Percentiles rank a stretch among this genome's conserved stretches.
Conservation (phyloP, 805 yeast species). For the Yamadazyma sp. region DNA sequence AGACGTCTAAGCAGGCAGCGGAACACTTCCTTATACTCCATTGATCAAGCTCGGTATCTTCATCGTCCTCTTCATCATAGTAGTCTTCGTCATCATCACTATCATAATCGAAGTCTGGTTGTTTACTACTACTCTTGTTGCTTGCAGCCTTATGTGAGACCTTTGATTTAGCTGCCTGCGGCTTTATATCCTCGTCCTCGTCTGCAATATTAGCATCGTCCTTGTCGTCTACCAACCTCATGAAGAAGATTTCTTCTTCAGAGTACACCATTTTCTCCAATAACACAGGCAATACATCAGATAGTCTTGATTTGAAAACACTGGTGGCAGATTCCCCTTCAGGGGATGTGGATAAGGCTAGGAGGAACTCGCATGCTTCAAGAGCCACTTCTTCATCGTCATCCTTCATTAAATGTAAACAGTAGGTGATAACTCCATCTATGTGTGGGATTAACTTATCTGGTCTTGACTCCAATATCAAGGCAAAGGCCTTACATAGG, state of each 20-base stretch:
- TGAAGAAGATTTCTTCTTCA: constrained; percentile 69
- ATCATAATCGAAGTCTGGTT: constrained; percentile 15
- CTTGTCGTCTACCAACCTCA: constrained; percentile 63
- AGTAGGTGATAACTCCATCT: constrained; percentile 81
- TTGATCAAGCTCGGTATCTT: constrained; percentile 68
- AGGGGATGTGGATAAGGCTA: constrained; percentile 70
- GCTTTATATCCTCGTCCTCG: constrained; percentile 83
- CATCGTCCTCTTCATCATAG: constrained; percentile 50
- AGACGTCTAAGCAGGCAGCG: constrained; percentile 86
- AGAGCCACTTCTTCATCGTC: constrained; percentile 72
- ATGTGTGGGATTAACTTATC: constrained; percentile 79
- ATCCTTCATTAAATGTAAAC: constrained; percentile 72
- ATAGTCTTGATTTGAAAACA: constrained; percentile 57
- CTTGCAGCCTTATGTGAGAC: constrained; percentile 31
- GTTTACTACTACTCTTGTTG: constrained; percentile 9
- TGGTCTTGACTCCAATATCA: constrained; percentile 72
- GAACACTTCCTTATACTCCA: constrained; percentile 95
- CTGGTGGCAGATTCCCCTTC: constrained; percentile 34
- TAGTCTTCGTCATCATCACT: constrained; percentile 28
- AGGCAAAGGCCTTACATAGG: constrained; percentile 73
- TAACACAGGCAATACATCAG: constrained; percentile 70
- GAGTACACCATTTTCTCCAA: constrained; percentile 84
- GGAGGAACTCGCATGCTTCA: constrained; percentile 90
- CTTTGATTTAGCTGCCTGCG: constrained; percentile 71
- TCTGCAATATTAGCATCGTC: constrained; percentile 81